Evolutionary conservation across 257 asterid species (phyloP).

Genomic region (Handroanthus guayacan): DNA sequence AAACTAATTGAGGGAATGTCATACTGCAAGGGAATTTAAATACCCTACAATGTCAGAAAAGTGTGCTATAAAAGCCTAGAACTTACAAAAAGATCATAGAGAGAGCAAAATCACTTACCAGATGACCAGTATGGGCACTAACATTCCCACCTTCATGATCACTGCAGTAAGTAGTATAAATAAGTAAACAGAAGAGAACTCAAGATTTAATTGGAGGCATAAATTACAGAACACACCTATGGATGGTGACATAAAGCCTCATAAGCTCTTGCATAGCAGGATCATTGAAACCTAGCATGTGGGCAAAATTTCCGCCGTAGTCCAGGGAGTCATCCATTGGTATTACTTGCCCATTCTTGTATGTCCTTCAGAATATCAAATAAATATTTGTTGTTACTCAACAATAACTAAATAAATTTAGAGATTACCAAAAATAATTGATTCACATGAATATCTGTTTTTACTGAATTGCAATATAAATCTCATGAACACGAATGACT

Average conservation of each 20-base stretch:
- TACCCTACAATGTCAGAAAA: slow-evolving; percentile 23
- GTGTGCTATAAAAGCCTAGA: slow-evolving; percentile 5
- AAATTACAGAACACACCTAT: slow-evolving; percentile 58
- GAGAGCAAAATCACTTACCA: slow-evolving; percentile 59
- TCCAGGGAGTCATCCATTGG: slow-evolving; percentile 86
- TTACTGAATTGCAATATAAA: not conserved
- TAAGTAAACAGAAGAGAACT: slow-evolving; percentile 16
- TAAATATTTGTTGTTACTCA: slow-evolving; percentile 25
- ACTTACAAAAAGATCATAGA: slow-evolving; percentile 19
- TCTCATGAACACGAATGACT: slow-evolving; percentile 4
- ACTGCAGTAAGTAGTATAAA: slow-evolving; percentile 55
- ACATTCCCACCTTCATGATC: slow-evolving; percentile 99
- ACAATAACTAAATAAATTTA: slow-evolving; percentile 21
- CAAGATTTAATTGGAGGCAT: slow-evolving; percentile 17
- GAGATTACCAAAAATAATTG: not conserved
- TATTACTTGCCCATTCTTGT: slow-evolving; percentile 80
- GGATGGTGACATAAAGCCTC: slow-evolving; percentile 97
- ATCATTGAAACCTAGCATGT: slow-evolving; percentile 93
- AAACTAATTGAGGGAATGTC: not conserved
- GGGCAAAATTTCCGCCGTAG: slow-evolving; percentile 93
- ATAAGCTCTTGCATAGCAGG: slow-evolving; percentile 94
- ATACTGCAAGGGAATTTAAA: not conserved
- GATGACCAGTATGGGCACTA: slow-evolving; percentile 99
- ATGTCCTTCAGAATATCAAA: slow-evolving; percentile 69
- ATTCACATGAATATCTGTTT: slow-evolving; percentile 1